phyloP scores from a whole-genome alignment of 2,329 filamentous ascomycete species.

The Aspergillus spinulosporus region DNA sequence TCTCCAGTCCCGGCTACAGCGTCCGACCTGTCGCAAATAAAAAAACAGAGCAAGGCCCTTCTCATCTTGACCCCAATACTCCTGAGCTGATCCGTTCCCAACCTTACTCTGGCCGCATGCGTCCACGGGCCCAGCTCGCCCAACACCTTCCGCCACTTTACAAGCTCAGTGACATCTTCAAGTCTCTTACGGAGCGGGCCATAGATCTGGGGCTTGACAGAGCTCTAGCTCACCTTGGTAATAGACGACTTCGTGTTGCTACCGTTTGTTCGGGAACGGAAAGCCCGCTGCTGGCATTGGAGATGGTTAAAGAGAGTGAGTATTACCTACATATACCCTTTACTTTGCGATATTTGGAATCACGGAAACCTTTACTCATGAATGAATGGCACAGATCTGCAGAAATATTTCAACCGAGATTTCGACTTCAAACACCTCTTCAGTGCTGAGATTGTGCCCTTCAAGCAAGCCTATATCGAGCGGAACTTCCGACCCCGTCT shows the following conservation, averaged over 20 bases:
- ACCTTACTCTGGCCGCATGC: conserved; percentile 15
- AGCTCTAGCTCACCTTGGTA: conserved; percentile 42
- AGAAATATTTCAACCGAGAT: conserved; percentile 31
- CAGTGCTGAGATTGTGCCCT: conserved; percentile 63
- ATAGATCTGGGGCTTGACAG: conserved; percentile 43
- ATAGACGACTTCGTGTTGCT: conserved; percentile 55
- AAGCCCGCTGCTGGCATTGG: conserved; percentile 66
- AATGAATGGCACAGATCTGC: conserved; percentile 27
- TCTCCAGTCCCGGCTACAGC: neutral
- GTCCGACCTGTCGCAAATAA: neutral
- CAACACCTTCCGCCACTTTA: conserved; percentile 28
- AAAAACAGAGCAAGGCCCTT: neutral
- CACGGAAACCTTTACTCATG: neutral
- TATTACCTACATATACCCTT: neutral
- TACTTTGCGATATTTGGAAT: neutral
- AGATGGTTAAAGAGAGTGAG: conserved; percentile 55
- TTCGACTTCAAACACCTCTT: conserved; percentile 58
- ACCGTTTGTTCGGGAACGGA: conserved; percentile 82
- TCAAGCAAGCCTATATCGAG: conserved; percentile 65
- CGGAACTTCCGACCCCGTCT: conserved; percentile 56
- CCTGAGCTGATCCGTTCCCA: conserved; percentile 26
- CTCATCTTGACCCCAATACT: neutral
- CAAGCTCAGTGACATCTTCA: conserved; percentile 32
- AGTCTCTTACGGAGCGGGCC: conserved; percentile 28
- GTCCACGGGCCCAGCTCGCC: conserved; percentile 20